Base-by-base conservation (phyloP, 2,329 filamentous ascomycete species). In the Chrysoporthe deuterocubensis region DNA sequence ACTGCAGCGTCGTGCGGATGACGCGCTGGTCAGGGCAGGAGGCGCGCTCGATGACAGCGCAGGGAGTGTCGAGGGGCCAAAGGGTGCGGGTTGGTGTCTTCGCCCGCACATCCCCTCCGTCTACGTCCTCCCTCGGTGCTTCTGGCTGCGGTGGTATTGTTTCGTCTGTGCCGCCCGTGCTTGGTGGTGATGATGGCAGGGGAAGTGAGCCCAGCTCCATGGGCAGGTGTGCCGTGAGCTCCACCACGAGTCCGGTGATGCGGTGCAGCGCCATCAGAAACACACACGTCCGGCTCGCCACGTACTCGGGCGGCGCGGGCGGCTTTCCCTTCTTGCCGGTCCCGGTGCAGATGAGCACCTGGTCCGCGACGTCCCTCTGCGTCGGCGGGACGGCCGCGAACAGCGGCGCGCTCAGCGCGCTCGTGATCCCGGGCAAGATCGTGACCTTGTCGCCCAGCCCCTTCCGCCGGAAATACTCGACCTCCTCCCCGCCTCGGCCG, bases 251-350 rank as follows among this genome's bases (percentile, higher is more conserved):
- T 0, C 89, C 91, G 3, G 81, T 82, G 18, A 99, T 89, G 63
- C 96, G 87, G 80, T 99, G 96, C 71, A 99, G 81, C 4, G 93
- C 93, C 96, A 99, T 99, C 60, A 99, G 81, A 72, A 98, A 97
- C 4, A 99, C 92, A 0, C 96, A 92, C 0, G 96, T 98, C 67
- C 94, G 87, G 9, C 87, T 91, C 2, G 85, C 77, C 0, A 94
- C 87, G 77, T 89, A 97, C 70, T 90, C 89, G 0, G 96, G 96
- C 44, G 94, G 93, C n/a, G 87, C 82, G 0, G 94, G 94, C 0
- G 93, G 84, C 65, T 88, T 91, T 14, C 96, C 96, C 80, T 97
- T 96, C 74, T 96, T 89, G 0, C 96, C 96, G 0, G 96, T 99
- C 0, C 96, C 96, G 0, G 96, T 99, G 80, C 96, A 98, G n/a